These are phyloP conservation scores for Starmerella floris DNA, from an alignment of 805 yeast species.

Conservation along the genomic window DNA sequence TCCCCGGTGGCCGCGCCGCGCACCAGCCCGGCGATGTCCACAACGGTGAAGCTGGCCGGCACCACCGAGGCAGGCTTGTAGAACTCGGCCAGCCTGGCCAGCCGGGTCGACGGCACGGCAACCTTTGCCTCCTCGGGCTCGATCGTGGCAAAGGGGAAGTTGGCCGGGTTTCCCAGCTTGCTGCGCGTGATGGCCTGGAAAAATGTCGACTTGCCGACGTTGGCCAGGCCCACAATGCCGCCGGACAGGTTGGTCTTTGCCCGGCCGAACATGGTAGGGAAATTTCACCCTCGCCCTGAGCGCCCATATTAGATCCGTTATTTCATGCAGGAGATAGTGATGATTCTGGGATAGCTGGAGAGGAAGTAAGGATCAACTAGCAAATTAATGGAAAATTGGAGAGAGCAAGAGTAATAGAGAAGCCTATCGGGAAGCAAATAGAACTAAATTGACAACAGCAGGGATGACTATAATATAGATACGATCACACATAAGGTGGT, in stretches of 20 bases:
- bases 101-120: conserved; percentile 38
- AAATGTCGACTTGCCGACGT: conserved; percentile 49
- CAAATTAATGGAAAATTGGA: too few relatives aligned
- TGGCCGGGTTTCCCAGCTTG: conserved; percentile 50
- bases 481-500: too few relatives aligned
- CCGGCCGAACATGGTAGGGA: conserved; percentile 11
- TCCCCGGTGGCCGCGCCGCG: conserved; percentile 52
- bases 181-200: conserved; percentile 50
- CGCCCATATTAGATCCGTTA: too few relatives aligned
- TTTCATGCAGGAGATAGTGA: too few relatives aligned
- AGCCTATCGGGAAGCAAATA: too few relatives aligned
- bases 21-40: conserved; percentile 59
- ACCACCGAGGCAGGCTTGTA: conserved; percentile 40
- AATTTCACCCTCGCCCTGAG: neutral
- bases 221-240: conserved; percentile 51
- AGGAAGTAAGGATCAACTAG: too few relatives aligned
- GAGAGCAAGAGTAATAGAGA: too few relatives aligned
- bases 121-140: conserved; percentile 57
- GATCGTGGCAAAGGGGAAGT: conserved; percentile 64
- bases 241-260: conserved; percentile 25
- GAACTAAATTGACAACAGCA: too few relatives aligned
- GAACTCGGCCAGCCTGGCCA: conserved; percentile 36
- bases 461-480: too few relatives aligned
- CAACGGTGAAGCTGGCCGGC: conserved; percentile 45
- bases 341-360: neutral